A percentile compares a stretch with the other conserved stretches of the same genome.
These are phyloP conservation scores for Pseudogymnoascus sp. DNA, from an alignment of 2,329 filamentous ascomycete genomes.

Conservation along the genomic window DNA sequence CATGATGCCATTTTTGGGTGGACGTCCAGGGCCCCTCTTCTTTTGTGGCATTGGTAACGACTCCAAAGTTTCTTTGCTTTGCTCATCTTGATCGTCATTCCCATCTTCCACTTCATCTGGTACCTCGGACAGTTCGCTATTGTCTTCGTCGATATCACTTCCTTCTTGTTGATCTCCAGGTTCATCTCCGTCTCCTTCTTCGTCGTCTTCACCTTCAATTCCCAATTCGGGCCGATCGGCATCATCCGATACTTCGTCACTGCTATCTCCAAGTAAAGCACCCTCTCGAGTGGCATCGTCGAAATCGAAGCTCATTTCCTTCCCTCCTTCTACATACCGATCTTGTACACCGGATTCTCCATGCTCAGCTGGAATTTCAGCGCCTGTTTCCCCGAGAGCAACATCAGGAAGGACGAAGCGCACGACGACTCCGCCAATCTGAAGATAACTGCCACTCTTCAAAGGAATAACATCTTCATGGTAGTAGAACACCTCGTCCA, in stretches of 20 bases:
- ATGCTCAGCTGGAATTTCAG: constrained; percentile 42
- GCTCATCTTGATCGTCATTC: constrained; percentile 14
- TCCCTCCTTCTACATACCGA: constrained; percentile 49
- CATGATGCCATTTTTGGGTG: constrained; percentile 77
- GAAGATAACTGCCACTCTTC: constrained; percentile 57
- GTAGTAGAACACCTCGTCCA: constrained; percentile 50
- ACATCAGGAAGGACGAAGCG: constrained; percentile 61
- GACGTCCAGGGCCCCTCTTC: constrained; percentile 65
- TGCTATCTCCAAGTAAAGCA: constrained; percentile 47
- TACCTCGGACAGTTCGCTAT: constrained; percentile 15
- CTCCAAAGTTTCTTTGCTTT: not conserved
- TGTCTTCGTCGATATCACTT: constrained; percentile 23
- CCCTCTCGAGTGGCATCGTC: constrained; percentile 54
- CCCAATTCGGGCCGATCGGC: constrained; percentile 11
- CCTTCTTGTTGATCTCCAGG: constrained; percentile 24
- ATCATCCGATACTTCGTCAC: constrained; percentile 31
- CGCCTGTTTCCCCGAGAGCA: constrained; percentile 49
- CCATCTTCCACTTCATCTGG: constrained; percentile 20
- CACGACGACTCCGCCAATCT: constrained; percentile 65
- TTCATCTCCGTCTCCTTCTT: constrained; percentile 24
- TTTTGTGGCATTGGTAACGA: constrained; percentile 29
- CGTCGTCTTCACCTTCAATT: constrained; percentile 20
- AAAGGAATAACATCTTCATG: constrained; percentile 50
- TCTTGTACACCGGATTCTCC: constrained; percentile 42
- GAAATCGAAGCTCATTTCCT: constrained; percentile 69